These are phyloP conservation scores for Syzygium aromaticum DNA, from an alignment of 345 rosid genomes.

Conservation along the genomic window DNA sequence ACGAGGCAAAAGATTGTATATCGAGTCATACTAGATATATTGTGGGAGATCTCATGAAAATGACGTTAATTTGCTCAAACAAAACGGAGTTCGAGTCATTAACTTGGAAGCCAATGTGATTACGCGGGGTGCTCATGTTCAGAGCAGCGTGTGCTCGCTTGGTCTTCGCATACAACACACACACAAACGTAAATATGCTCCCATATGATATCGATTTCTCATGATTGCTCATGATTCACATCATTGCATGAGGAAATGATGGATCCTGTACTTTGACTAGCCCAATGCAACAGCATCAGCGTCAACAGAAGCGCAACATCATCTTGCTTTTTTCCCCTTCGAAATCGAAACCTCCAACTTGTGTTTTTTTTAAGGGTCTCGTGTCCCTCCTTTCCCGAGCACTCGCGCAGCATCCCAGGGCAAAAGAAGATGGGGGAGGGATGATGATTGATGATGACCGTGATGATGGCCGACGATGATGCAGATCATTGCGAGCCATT, in stretches of 20 bases:
- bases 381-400: constrained; percentile 19
- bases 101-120: not conserved
- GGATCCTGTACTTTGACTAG: not conserved
- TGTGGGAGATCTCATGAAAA: not conserved
- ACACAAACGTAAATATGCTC: not conserved
- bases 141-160: not conserved
- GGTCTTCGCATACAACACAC: not conserved
- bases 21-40: not conserved
- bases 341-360: not conserved
- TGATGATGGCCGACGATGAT: constrained; percentile 12
- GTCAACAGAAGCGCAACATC: not conserved
- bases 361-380: not conserved
- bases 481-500: constrained; percentile 12
- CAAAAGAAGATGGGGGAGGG: not conserved
- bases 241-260: not conserved
- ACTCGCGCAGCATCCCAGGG: constrained; percentile 32
- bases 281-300: not conserved
- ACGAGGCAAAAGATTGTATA: not conserved
- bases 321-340: not conserved
- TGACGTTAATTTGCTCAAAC: not conserved
- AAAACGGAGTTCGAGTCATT: not conserved
- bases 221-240: not conserved
- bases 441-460: constrained; percentile 1
- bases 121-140: not conserved
- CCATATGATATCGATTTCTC: not conserved